Percentiles rank a stretch among this genome's conserved stretches.
Conservation (phyloP, 2,329 filamentous ascomycete species). For the Diatrype stigma region DNA sequence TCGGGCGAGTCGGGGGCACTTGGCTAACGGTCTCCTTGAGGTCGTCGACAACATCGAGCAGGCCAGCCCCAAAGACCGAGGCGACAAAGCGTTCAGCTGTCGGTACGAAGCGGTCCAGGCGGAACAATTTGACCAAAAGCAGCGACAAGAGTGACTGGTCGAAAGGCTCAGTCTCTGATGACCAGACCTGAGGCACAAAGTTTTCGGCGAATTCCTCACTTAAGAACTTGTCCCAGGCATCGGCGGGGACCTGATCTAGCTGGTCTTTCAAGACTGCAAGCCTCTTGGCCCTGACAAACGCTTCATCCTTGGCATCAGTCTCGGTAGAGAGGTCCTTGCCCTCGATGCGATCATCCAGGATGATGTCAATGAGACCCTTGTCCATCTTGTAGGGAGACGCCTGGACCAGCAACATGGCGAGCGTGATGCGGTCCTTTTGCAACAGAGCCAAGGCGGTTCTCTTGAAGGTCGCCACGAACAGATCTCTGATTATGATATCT, state of each 20-base stretch:
- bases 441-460: slow-evolving; percentile 89
- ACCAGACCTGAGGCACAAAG: slow-evolving; percentile 73
- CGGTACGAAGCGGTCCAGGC: slow-evolving; percentile 91
- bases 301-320: slow-evolving; percentile 59
- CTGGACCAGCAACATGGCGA: slow-evolving; percentile 92
- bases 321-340: slow-evolving; percentile 76
- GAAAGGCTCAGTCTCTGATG: slow-evolving; percentile 56
- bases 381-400: slow-evolving; percentile 97
- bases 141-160: slow-evolving; percentile 81
- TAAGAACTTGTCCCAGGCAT: slow-evolving; percentile 78
- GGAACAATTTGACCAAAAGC: slow-evolving; percentile 88
- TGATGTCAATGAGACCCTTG: slow-evolving; percentile 77
- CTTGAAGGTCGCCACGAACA: slow-evolving; percentile 89
- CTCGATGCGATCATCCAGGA: slow-evolving; percentile 73
- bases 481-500: slow-evolving; percentile 83
- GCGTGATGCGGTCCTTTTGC: slow-evolving; percentile 89
- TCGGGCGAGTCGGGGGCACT: slow-evolving; percentile 77
- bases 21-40: slow-evolving; percentile 80
- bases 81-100: slow-evolving; percentile 86
- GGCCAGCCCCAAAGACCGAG: slow-evolving; percentile 75
- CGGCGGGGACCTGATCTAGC: slow-evolving; percentile 56
- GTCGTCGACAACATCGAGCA: slow-evolving; percentile 83
- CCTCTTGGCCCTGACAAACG: slow-evolving; percentile 63
- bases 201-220: slow-evolving; percentile 83
- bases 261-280: slow-evolving; percentile 70